phyloP scores from a whole-genome alignment of 148 eudicot genomes.

The Simmondsia chinensis region DNA sequence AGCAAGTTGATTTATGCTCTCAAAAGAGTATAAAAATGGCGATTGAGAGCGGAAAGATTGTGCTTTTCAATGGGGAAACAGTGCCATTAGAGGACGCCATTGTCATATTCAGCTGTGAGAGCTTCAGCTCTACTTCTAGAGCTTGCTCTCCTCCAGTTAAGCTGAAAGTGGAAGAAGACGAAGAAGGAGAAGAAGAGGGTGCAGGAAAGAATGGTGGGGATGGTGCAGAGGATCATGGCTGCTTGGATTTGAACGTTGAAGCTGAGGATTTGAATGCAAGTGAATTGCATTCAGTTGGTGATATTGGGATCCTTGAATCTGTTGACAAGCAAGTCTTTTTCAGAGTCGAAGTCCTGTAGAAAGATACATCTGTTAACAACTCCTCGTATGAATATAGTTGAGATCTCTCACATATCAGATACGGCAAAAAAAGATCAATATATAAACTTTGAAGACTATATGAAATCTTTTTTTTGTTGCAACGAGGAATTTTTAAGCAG shows the following conservation, averaged over 20 bases:
- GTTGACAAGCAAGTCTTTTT: slow-evolving; percentile 52
- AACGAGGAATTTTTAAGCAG: too few species aligned
- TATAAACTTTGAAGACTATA: too few species aligned
- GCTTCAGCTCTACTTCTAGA: slow-evolving; percentile 41
- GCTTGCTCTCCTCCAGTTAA: slow-evolving; percentile 49
- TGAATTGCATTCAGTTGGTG: slow-evolving; percentile 12
- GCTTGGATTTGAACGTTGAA: slow-evolving; percentile 50
- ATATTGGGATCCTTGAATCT: slow-evolving; percentile 24
- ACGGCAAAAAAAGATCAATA: too few species aligned
- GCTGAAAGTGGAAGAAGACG: slow-evolving; percentile 14
- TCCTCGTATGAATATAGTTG: too few species aligned
- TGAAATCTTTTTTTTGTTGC: too few species aligned
- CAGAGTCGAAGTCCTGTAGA: slow-evolving; percentile 23
- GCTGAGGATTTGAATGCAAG: slow-evolving; percentile 16
- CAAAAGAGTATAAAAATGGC: slow-evolving; percentile 39
- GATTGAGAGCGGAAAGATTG: slow-evolving; percentile 37
- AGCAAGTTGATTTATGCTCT: slow-evolving; percentile 40
- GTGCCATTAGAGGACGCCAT: slow-evolving; percentile 53
- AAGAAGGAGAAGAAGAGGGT: slow-evolving; percentile 7
- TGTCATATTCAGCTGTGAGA: slow-evolving; percentile 56
- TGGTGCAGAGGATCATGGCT: slow-evolving; percentile 11
- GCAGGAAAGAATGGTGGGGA: slow-evolving; percentile 15
- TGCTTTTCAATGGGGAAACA: slow-evolving; percentile 16
- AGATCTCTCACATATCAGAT: too few species aligned
- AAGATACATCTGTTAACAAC: too few species aligned